Conservation (phyloP, 192 early-diverging fungal species). For the Linnemannia schmuckeri region DNA sequence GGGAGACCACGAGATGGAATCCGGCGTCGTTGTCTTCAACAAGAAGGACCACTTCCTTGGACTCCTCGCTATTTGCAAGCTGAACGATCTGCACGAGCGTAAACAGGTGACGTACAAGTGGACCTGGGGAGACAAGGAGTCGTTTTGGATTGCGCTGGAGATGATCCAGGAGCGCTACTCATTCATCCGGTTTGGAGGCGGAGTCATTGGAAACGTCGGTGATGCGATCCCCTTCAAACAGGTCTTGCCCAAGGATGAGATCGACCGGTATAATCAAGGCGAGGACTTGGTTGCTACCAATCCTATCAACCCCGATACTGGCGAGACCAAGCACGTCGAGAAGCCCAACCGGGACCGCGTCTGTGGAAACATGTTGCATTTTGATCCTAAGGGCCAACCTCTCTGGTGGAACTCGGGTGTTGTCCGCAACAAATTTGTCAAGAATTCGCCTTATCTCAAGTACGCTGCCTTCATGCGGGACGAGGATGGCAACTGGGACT, state of each 20-base stretch:
- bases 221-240: constrained; percentile 51
- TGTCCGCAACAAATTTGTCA: constrained; percentile 56
- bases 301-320: constrained; percentile 9
- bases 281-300: constrained; percentile 29
- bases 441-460: constrained; percentile 36
- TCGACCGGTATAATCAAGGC: constrained; percentile 40
- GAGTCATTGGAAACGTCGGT: constrained; percentile 64
- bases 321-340: not conserved
- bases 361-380: constrained; percentile 62
- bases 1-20: constrained; percentile 73
- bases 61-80: constrained; percentile 67
- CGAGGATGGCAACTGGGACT: constrained; percentile 62
- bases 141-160: constrained; percentile 77
- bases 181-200: constrained; percentile 63
- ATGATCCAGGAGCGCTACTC: constrained; percentile 67
- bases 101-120: constrained; percentile 60
- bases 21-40: constrained; percentile 71
- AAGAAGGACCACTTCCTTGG: constrained; percentile 65
- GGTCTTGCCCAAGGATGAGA: constrained; percentile 30
- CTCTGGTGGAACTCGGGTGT: constrained; percentile 68
- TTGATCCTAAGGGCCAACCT: constrained; percentile 54
- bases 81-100: constrained; percentile 64
- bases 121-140: constrained; percentile 75
- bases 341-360: constrained; percentile 41
- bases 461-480: constrained; percentile 51